Base-by-base conservation (phyloP, 2,329 filamentous ascomycete species). In the Sporothrix humicola region DNA sequence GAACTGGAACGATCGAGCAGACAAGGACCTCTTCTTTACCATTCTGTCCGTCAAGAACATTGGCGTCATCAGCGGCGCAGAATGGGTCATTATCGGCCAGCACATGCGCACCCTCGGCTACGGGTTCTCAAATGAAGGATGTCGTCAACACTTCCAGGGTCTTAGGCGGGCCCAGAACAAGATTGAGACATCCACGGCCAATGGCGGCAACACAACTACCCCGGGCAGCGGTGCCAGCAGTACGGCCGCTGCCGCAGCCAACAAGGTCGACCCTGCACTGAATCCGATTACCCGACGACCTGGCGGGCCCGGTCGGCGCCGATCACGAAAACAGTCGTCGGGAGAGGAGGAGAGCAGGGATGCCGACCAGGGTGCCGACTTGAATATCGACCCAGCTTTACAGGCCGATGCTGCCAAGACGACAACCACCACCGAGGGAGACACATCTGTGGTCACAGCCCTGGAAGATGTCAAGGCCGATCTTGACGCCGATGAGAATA, bases 61-160 rank as follows among this genome's bases (percentile, higher is more conserved):
- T 77, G 88, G 88, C 76, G 84, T 89, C 78, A 89, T 90, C 80
- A 90, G 87, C 80, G 88, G 87, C 73, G 81, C 83, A 17, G 88
- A 90, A 87, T 90, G 88, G 88, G 86, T 84, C 42, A 88, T 85
- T 54, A 90, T 90, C 77, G 88, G 88, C 75, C 88, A 87, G 79
- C 84, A 88, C 75, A 90, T 90, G 88, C 84, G 88, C 74, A 80
- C 81, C 50, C 78, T 89, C 73, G 88, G 88, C 72, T 90, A 90
- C 77, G 87, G 87, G 80, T 90, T 90, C 79, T 90, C 88, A 20
- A 90, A 90, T 82, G 88, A 90, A 79, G 88, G 88, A 77, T 90
- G 88, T 77, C 87, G 88, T 17, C 88, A 90, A 82, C 88, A 90
- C 77, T 90, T 90, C 73, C 88, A 90, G 77, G 87, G 87, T 42